A percentile compares a stretch with the other conserved stretches of the same genome.
Conservation (phyloP, 2,329 filamentous ascomycete species). For the Cladosporium austrohemisphaericum region DNA sequence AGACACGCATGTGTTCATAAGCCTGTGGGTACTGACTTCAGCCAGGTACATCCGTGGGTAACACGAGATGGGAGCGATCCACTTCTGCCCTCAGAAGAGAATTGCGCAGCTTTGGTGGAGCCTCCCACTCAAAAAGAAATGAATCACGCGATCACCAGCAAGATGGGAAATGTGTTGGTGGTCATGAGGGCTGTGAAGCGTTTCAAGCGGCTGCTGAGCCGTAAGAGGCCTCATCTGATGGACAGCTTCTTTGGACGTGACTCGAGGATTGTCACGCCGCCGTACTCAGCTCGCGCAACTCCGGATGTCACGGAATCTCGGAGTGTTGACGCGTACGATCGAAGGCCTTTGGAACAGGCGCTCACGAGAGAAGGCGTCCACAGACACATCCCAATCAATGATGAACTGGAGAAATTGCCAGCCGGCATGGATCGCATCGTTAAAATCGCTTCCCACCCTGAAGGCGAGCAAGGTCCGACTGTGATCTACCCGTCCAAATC, state of each 20-base stretch:
- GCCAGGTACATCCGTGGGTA: slow-evolving; percentile 86
- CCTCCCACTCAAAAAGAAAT: slow-evolving; percentile 86
- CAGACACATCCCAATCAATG: slow-evolving; percentile 38
- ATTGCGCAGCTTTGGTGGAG: slow-evolving; percentile 75
- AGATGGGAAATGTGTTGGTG: slow-evolving; percentile 79
- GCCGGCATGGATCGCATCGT: slow-evolving; percentile 22
- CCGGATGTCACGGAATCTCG: slow-evolving; percentile 35
- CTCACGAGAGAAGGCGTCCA: slow-evolving; percentile 55
- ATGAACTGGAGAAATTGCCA: slow-evolving; percentile 28
- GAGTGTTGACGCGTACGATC: slow-evolving; percentile 51
- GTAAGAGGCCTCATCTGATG: slow-evolving; percentile 52
- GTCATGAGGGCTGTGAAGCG: slow-evolving; percentile 89
- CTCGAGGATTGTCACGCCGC: slow-evolving; percentile 56
- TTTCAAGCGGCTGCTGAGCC: slow-evolving; percentile 72
- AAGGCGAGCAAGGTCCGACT: background rate
- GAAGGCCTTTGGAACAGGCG: slow-evolving; percentile 46
- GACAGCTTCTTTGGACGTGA: slow-evolving; percentile 59
- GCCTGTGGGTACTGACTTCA: slow-evolving; percentile 20
- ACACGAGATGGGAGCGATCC: slow-evolving; percentile 74
- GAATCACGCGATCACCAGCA: slow-evolving; percentile 83
- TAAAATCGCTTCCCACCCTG: background rate
- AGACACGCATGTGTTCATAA: slow-evolving; percentile 7
- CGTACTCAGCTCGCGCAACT: slow-evolving; percentile 46
- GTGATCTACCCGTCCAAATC: slow-evolving; percentile 11
- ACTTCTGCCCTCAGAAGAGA: slow-evolving; percentile 77